Evolutionary conservation across 176 grass and related monocot species (phyloP).

Genomic region (Bonia amplexicaulis): DNA sequence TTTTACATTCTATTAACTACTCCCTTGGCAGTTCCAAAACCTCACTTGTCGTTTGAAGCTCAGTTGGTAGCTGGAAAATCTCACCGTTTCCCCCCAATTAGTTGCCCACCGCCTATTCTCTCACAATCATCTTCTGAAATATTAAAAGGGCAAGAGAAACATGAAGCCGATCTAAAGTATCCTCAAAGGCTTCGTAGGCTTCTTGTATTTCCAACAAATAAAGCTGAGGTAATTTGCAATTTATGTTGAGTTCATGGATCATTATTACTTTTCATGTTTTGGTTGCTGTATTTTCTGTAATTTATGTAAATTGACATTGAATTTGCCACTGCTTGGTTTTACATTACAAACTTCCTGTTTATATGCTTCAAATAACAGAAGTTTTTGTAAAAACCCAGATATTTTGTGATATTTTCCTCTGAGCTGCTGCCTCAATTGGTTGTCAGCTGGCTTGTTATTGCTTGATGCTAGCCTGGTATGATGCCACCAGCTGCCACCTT

Average conservation of each 20-base stretch:
- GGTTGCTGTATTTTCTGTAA: background rate
- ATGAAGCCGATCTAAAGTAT: constrained; percentile 78
- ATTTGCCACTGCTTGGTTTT: background rate
- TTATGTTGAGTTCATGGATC: constrained; percentile 17
- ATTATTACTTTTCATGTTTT: constrained; percentile 1
- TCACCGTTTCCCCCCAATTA: constrained; percentile 63
- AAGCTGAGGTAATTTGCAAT: constrained; percentile 68
- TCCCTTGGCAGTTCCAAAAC: constrained; percentile 72
- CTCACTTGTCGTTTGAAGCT: constrained; percentile 88
- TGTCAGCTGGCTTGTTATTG: background rate
- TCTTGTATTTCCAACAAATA: constrained; percentile 82
- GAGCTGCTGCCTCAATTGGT: background rate
- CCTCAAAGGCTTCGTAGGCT: constrained; percentile 83
- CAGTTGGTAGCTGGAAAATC: constrained; percentile 87
- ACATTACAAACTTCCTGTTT: constrained; percentile 1
- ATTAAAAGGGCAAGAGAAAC: constrained; percentile 70
- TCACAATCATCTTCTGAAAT: constrained; percentile 54
- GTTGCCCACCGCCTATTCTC: constrained; percentile 46
- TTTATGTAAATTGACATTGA: background rate
- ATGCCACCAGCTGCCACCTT: background rate
- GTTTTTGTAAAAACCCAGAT: background rate
- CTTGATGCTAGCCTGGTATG: background rate
- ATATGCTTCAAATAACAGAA: background rate
- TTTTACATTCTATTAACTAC: constrained; percentile 22
- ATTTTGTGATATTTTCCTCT: background rate